Conservation (phyloP, 2,329 filamentous ascomycete species). For the Drechslerella dactyloides region DNA sequence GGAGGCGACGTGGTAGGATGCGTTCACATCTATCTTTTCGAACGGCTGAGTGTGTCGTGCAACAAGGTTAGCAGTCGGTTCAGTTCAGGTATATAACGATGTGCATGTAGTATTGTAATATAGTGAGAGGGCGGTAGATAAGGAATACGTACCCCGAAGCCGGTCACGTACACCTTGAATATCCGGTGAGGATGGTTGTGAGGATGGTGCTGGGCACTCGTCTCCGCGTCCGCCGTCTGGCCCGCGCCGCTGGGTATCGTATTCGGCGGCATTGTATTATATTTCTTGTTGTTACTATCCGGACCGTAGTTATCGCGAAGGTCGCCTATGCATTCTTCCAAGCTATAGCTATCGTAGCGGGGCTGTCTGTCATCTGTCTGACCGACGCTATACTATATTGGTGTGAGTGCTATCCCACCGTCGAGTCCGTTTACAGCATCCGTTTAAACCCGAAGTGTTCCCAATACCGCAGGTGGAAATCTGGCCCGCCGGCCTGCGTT, state of each 20-base stretch:
- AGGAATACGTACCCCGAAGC: conserved; percentile 29
- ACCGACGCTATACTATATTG: no score
- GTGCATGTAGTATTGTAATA: no score
- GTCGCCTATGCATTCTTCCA: no score
- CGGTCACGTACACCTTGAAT: conserved; percentile 48
- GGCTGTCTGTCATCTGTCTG: no score
- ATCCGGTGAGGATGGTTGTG: conserved; percentile 35
- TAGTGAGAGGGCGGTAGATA: background rate
- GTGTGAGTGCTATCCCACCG: no score
- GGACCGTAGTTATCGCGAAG: background rate
- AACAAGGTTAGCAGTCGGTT: no score
- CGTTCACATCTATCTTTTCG: conserved; percentile 25
- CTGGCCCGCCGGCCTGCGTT: no score
- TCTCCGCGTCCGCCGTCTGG: background rate
- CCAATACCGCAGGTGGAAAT: no score
- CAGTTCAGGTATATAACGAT: background rate
- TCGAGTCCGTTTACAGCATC: no score
- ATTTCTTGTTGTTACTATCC: background rate
- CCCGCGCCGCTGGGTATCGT: background rate
- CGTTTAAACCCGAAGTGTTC: no score
- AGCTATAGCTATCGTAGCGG: no score
- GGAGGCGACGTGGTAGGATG: conserved; percentile 41
- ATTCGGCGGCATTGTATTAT: conserved; percentile 2
- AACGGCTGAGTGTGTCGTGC: conserved; percentile 34
- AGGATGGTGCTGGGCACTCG: conserved; percentile 18